Evolutionary conservation across 2,329 filamentous ascomycete species (phyloP), one percentile per base, ranked within the genome.

Genomic region (Epichloe coenophiala): DNA sequence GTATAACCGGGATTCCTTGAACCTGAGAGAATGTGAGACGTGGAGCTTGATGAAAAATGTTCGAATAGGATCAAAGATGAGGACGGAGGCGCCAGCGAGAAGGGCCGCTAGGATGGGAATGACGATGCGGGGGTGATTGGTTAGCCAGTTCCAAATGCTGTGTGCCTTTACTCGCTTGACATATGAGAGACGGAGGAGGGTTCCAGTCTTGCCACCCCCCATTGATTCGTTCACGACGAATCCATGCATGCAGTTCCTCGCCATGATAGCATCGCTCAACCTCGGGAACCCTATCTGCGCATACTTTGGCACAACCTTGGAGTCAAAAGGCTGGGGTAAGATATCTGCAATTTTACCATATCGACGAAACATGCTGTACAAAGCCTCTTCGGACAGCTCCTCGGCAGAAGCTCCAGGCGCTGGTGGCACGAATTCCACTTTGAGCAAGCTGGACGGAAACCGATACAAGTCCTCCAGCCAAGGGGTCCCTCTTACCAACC

Each of bases 271-370:
- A 60, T 86, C 84, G 37, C 86, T 77, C 13, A 86, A 74, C 7
- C 78, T 74, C 1, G 79, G 73, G 59, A 93, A 97, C 60, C 89
- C 86, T 21, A 97, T 67, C 49, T 81, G 79, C 0, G 90, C 89
- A 65, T 81, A 95, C 59, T 82, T 83, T 0, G 93, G 91, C 3
- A 86, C 61, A 2, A 88, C 72, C 65, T 96, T 96, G 11, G 89
- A 95, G 60, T 95, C 90, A 3, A 84, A 81, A 0, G 88, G 80
- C 62, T 96, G 88, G 1, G 83, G 78, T 2, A 79, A 74, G 52
- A 98, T 96, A 57, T 97, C 88, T 23, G 81, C 76, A 47, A 98
- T 81, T 65, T 95, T 95, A 23, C 93, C 93, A 65, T 95, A 98
- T 45, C 80, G 81, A 38, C 93, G 81, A 62, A 97, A 95, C 44